phyloP scores from a whole-genome alignment of 2,329 filamentous ascomycete genomes.

The Ophiosphaerella narmari region DNA sequence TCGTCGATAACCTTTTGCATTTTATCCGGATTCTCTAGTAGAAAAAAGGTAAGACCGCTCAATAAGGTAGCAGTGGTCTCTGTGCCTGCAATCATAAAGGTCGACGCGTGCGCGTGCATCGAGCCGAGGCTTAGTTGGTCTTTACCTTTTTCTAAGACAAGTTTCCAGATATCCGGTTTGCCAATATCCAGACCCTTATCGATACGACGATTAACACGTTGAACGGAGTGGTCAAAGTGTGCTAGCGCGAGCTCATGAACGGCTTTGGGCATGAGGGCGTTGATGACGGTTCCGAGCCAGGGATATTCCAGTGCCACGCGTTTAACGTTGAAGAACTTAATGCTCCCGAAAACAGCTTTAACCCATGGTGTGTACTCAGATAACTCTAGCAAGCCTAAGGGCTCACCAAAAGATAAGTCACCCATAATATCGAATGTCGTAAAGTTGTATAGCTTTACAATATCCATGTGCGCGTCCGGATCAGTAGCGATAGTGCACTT shows the following conservation, averaged over 20 bases:
- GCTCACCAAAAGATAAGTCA: slow-evolving; percentile 57
- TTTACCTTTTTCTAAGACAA: slow-evolving; percentile 22
- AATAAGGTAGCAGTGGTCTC: slow-evolving; percentile 37
- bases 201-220: background rate
- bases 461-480: background rate
- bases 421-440: slow-evolving; percentile 34
- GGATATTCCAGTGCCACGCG: background rate
- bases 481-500: too few species aligned
- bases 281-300: background rate
- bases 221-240: background rate
- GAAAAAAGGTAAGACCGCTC: slow-evolving; percentile 37
- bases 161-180: slow-evolving; percentile 40
- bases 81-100: slow-evolving; percentile 25
- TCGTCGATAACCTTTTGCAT: slow-evolving; percentile 13
- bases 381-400: slow-evolving; percentile 31
- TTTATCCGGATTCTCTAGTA: slow-evolving; percentile 21
- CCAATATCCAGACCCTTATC: background rate
- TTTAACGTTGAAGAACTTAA: background rate
- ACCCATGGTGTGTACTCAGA: slow-evolving; percentile 38
- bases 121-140: slow-evolving; percentile 21
- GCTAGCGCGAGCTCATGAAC: too few species aligned
- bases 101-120: slow-evolving; percentile 26
- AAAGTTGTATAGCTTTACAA: slow-evolving; percentile 13
- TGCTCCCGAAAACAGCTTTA: slow-evolving; percentile 2
- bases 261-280: background rate